A percentile compares a stretch with the other conserved stretches of the same genome.
Evolutionary conservation across 2,329 filamentous ascomycete genomes (phyloP).

Genomic region (Cladosporium sp.): DNA sequence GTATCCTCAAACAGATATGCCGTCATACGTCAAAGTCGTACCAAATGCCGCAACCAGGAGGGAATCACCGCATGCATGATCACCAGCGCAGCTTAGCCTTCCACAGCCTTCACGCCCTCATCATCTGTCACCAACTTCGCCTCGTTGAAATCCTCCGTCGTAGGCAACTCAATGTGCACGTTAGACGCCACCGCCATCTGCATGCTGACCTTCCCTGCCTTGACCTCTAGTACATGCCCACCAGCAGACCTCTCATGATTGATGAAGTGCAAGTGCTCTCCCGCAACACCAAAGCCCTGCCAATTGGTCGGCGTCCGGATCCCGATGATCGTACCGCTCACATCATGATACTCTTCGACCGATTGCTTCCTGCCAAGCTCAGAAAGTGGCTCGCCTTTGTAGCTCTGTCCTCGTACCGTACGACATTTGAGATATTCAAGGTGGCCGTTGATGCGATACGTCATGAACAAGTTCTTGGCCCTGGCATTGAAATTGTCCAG

Average conservation of each 20-base stretch:
- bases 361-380: slow-evolving; percentile 44
- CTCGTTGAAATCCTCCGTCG: slow-evolving; percentile 41
- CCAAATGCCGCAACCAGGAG: no score
- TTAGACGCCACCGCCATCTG: slow-evolving; percentile 41
- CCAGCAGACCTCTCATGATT: slow-evolving; percentile 38
- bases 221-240: slow-evolving; percentile 45
- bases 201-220: slow-evolving; percentile 37
- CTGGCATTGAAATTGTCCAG: slow-evolving; percentile 31
- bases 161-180: slow-evolving; percentile 43
- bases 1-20: no score
- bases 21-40: no score
- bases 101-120: slow-evolving; percentile 39
- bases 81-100: slow-evolving; percentile 30
- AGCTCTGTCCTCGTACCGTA: slow-evolving; percentile 36
- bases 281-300: slow-evolving; percentile 44
- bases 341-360: slow-evolving; percentile 39
- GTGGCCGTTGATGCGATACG: slow-evolving; percentile 34
- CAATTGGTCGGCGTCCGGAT: slow-evolving; percentile 44
- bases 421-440: slow-evolving; percentile 36
- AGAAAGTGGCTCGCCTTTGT: slow-evolving; percentile 34
- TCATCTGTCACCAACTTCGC: slow-evolving; percentile 38
- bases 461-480: slow-evolving; percentile 37
- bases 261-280: slow-evolving; percentile 47
- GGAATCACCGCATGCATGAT: background rate
- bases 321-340: slow-evolving; percentile 45